Evolutionary conservation across 2,329 filamentous ascomycete species (phyloP).

Genomic region (Alternaria novae-zelandiae): DNA sequence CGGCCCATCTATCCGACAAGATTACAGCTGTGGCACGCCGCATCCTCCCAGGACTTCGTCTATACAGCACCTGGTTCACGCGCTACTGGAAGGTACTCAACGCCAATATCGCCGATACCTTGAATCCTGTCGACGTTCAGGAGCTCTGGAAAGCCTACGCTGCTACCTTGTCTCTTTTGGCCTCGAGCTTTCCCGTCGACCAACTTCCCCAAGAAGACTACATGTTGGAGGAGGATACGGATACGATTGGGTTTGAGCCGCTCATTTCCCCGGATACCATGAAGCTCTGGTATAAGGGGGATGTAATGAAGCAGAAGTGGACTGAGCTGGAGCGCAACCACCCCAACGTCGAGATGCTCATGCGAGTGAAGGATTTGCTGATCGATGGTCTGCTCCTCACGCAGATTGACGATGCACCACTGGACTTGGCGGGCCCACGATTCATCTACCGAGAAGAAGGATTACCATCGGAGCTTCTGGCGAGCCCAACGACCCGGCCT

Average conservation of each 20-base stretch:
- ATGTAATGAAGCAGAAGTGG: slow-evolving; percentile 59
- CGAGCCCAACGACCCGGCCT: slow-evolving; percentile 50
- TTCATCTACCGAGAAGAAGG: slow-evolving; percentile 63
- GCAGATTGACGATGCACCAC: slow-evolving; percentile 57
- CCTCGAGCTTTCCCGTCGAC: slow-evolving; percentile 64
- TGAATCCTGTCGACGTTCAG: slow-evolving; percentile 63
- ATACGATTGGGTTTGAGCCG: slow-evolving; percentile 70
- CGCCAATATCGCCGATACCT: slow-evolving; percentile 60
- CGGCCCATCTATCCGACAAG: slow-evolving; percentile 54
- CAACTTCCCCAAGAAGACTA: slow-evolving; percentile 65
- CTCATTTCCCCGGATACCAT: slow-evolving; percentile 58
- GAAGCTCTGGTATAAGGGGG: slow-evolving; percentile 59
- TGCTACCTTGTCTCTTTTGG: slow-evolving; percentile 65
- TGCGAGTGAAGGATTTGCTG: slow-evolving; percentile 67
- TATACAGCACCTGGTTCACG: slow-evolving; percentile 73
- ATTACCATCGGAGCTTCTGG: slow-evolving; percentile 57
- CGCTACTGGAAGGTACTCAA: slow-evolving; percentile 62
- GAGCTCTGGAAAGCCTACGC: slow-evolving; percentile 72
- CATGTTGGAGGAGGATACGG: slow-evolving; percentile 71
- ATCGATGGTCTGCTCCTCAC: slow-evolving; percentile 66
- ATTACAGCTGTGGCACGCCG: slow-evolving; percentile 66
- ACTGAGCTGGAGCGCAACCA: slow-evolving; percentile 62
- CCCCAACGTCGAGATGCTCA: slow-evolving; percentile 70
- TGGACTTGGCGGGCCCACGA: slow-evolving; percentile 55
- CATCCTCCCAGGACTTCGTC: slow-evolving; percentile 67